Evolutionary conservation across 192 early-diverging fungal species (phyloP).

Genomic region (Chytriomyces sp.): DNA sequence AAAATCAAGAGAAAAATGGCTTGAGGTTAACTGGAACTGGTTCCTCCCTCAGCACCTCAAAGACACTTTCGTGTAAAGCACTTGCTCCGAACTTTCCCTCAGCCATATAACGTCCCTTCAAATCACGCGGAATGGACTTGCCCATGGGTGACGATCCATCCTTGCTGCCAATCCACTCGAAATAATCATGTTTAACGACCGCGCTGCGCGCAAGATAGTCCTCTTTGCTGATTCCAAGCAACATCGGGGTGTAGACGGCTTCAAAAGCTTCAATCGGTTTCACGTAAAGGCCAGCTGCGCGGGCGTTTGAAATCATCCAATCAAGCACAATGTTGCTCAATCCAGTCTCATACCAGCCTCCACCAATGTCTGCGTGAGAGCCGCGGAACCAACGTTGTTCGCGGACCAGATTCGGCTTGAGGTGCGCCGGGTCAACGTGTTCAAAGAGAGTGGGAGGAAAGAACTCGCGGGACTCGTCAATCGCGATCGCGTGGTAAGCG

Average conservation of each 20-base stretch:
- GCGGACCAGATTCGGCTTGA: background rate
- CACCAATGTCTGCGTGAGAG: constrained; percentile 30
- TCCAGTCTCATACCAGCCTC: constrained; percentile 32
- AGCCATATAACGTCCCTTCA: constrained; percentile 17
- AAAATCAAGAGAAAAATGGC: background rate
- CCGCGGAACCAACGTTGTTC: constrained; percentile 33
- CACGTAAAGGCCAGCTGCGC: constrained; percentile 7
- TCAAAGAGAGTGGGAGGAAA: constrained; percentile 22
- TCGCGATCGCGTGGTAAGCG: constrained; percentile 24
- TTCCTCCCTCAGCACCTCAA: background rate
- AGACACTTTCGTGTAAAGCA: constrained; percentile 12
- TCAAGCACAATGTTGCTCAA: constrained; percentile 17
- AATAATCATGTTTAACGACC: constrained; percentile 5
- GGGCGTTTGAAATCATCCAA: constrained; percentile 35
- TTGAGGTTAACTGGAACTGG: constrained; percentile 15
- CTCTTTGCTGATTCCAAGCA: background rate
- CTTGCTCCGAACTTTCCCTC: background rate
- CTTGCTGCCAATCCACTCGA: background rate
- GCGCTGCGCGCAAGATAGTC: background rate
- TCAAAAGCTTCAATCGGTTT: background rate
- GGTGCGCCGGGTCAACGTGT: background rate
- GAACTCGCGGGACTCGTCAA: constrained; percentile 18
- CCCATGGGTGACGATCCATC: constrained; percentile 4
- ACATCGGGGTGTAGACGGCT: background rate
- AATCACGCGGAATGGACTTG: constrained; percentile 7